These are phyloP conservation scores for Penicillium paxilli DNA, from an alignment of 495 filamentous ascomycete genomes.

Conservation along the genomic window DNA sequence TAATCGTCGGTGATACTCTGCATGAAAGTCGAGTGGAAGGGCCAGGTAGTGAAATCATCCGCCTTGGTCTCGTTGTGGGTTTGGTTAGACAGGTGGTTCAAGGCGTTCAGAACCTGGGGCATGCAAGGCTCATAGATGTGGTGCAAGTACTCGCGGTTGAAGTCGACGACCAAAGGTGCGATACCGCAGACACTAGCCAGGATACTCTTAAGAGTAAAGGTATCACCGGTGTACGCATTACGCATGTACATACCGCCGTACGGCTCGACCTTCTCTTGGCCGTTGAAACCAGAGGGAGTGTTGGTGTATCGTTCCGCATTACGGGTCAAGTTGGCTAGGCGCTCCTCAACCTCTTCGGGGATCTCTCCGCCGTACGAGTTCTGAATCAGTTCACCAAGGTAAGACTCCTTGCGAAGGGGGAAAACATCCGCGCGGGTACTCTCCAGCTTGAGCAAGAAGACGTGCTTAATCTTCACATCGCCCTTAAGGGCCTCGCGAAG, in stretches of 20 bases:
- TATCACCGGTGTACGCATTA: slow-evolving; percentile 35
- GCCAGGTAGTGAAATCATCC: slow-evolving; percentile 25
- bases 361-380: slow-evolving; percentile 23
- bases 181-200: slow-evolving; percentile 40
- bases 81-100: slow-evolving; percentile 28
- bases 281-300: slow-evolving; percentile 18
- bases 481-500: slow-evolving; percentile 28
- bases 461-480: slow-evolving; percentile 34
- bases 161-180: slow-evolving; percentile 41
- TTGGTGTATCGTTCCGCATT: slow-evolving; percentile 37
- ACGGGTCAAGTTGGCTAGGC: slow-evolving; percentile 32
- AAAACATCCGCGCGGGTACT: slow-evolving; percentile 46
- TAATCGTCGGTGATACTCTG: slow-evolving; percentile 33
- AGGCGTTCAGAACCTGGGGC: slow-evolving; percentile 35
- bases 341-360: slow-evolving; percentile 24
- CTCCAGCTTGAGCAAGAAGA: slow-evolving; percentile 43
- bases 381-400: slow-evolving; percentile 20
- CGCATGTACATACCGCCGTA: slow-evolving; percentile 38
- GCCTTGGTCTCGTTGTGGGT: slow-evolving; percentile 13
- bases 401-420: slow-evolving; percentile 37
- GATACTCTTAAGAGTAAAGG: slow-evolving; percentile 44
- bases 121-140: slow-evolving; percentile 47
- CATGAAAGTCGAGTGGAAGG: slow-evolving; percentile 29
- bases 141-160: slow-evolving; percentile 35
- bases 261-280: slow-evolving; percentile 12